These are phyloP conservation scores for Aspergillus ellipticus DNA, from an alignment of 495 filamentous ascomycete genomes.

Conservation along the genomic window DNA sequence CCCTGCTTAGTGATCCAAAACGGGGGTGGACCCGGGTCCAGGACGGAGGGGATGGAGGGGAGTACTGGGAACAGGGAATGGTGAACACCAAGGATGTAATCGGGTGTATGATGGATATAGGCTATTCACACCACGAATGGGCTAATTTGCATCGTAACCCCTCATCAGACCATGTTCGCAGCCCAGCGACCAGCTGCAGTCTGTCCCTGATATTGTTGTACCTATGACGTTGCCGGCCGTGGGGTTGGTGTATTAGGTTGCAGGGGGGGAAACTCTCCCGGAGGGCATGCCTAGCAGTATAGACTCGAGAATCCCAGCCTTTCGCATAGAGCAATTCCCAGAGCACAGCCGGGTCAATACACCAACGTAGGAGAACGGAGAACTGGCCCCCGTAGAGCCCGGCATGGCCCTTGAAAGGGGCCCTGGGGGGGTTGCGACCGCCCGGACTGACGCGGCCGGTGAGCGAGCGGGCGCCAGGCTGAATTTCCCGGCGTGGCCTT, in stretches of 20 bases:
- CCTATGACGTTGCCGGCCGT: slow-evolving; percentile 7
- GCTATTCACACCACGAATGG: no score
- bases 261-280: background rate
- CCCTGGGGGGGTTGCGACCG: background rate
- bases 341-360: background rate
- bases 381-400: no score
- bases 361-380: background rate
- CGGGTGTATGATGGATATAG: no score
- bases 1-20: background rate
- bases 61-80: no score
- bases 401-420: background rate
- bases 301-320: background rate
- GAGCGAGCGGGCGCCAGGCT: background rate
- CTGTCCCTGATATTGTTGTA: background rate
- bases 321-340: background rate
- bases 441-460: background rate
- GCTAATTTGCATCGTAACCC: no score
- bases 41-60: no score
- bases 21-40: background rate
- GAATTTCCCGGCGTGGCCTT: background rate
- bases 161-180: background rate
- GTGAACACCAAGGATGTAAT: no score
- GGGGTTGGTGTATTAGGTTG: slow-evolving; percentile 1
- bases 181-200: background rate
- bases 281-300: background rate